Evolutionary conservation across 192 early-diverging fungal species (phyloP).

Genomic region (Linnemannia schmuckeri): DNA sequence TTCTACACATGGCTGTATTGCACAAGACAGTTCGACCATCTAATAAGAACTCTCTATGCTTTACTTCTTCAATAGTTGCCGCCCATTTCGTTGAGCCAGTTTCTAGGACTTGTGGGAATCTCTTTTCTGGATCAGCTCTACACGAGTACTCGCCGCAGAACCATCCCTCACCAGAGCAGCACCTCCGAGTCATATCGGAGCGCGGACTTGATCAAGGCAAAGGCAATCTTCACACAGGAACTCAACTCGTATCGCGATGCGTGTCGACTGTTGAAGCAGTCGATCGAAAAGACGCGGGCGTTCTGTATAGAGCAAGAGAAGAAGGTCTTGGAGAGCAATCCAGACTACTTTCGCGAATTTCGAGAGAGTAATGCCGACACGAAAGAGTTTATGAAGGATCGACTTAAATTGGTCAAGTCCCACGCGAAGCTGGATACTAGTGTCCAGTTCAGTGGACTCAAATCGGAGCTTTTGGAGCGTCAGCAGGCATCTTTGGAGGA

Average conservation of each 20-base stretch:
- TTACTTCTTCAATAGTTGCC: slow-evolving; percentile 20
- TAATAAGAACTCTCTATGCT: no score
- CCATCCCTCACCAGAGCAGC: slow-evolving; percentile 17
- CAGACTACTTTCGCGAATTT: slow-evolving; percentile 43
- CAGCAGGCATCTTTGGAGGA: slow-evolving; percentile 37
- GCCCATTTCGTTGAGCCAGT: slow-evolving; percentile 40
- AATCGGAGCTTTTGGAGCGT: slow-evolving; percentile 14
- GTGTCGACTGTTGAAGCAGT: slow-evolving; percentile 37
- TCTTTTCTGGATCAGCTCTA: slow-evolving; percentile 46
- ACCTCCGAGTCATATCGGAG: slow-evolving; percentile 26
- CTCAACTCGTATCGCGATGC: slow-evolving; percentile 29
- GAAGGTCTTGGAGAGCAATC: slow-evolving; percentile 34
- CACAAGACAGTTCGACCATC: neutral
- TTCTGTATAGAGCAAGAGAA: slow-evolving; percentile 23
- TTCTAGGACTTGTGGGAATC: slow-evolving; percentile 38
- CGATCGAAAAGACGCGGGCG: slow-evolving; percentile 33
- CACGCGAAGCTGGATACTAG: slow-evolving; percentile 32
- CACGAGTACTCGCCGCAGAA: slow-evolving; percentile 43
- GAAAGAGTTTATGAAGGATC: slow-evolving; percentile 54
- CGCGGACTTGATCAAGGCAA: slow-evolving; percentile 36
- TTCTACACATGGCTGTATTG: neutral
- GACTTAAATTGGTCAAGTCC: slow-evolving; percentile 40
- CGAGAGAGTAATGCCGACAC: slow-evolving; percentile 28
- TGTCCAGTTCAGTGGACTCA: slow-evolving; percentile 21
- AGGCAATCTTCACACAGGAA: slow-evolving; percentile 21